Conservation (phyloP, 345 rosid species). For the Bretschneidera sinensis region DNA sequence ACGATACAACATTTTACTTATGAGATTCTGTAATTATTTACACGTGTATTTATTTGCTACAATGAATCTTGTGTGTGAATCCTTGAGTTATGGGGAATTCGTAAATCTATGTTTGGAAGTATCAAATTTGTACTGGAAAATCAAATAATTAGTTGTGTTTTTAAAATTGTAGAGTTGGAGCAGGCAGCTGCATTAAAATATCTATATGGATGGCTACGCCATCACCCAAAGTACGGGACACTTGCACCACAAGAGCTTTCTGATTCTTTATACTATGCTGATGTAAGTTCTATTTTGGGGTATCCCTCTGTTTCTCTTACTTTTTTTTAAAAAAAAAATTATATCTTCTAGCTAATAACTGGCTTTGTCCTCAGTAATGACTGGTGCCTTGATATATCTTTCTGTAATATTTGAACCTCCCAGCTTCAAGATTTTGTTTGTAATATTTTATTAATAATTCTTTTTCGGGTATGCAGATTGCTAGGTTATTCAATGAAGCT, state of each 20-base stretch:
- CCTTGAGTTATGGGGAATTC: too few relatives aligned
- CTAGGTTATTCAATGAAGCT: conserved; percentile 82
- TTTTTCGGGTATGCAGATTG: conserved; percentile 46
- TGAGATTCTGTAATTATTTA: not conserved
- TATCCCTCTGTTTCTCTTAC: not conserved
- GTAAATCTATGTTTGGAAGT: too few relatives aligned
- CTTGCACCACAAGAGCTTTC: conserved; percentile 64
- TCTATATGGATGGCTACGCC: conserved; percentile 81
- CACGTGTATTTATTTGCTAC: not conserved
- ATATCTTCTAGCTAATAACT: not conserved
- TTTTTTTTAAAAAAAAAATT: not conserved
- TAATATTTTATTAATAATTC: not conserved
- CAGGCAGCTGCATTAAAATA: conserved; percentile 92
- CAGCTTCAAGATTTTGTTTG: not conserved
- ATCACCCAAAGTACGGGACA: conserved; percentile 82
- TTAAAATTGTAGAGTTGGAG: conserved; percentile 69
- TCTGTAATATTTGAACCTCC: not conserved
- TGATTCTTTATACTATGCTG: conserved; percentile 69
- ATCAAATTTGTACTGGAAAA: not conserved
- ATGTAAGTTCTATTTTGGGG: conserved; percentile 50
- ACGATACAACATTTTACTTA: not conserved
- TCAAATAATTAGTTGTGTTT: conserved; percentile 17
- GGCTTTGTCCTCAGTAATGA: not conserved
- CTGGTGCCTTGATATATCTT: not conserved
- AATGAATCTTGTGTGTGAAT: not conserved